Percentiles rank a stretch among this genome's conserved stretches.
Evolutionary conservation across 1,284 basidiomycete species (phyloP).

Genomic region (Coriolopsis trogii): DNA sequence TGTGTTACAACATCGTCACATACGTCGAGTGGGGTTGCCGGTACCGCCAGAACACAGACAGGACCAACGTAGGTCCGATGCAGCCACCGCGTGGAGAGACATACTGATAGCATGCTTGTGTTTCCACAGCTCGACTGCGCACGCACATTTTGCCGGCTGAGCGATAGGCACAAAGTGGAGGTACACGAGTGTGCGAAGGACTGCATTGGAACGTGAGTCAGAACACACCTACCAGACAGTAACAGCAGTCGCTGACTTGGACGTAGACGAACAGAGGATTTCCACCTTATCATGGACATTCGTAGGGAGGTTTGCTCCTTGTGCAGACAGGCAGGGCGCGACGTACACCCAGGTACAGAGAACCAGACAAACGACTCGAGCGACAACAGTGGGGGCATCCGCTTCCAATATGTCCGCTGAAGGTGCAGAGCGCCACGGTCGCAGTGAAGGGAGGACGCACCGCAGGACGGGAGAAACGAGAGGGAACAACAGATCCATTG

Average conservation of each 20-base stretch:
- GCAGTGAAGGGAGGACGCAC: no score
- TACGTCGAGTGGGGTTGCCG: slow-evolving; percentile 23
- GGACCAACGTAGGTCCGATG: no score
- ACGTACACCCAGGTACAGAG: slow-evolving; percentile 2
- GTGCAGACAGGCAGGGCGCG: slow-evolving; percentile 6
- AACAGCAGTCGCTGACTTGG: background rate
- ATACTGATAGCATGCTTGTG: no score
- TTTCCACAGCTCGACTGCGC: slow-evolving; percentile 23
- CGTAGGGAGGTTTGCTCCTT: background rate
- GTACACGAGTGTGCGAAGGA: slow-evolving; percentile 19
- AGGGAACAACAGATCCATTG: no score
- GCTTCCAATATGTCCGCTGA: no score
- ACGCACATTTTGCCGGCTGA: slow-evolving; percentile 20
- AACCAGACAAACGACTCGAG: background rate
- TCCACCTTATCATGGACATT: slow-evolving; percentile 18
- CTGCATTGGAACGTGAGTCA: slow-evolving; percentile 15
- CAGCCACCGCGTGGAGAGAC: no score
- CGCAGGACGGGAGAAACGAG: no score
- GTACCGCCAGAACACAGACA: slow-evolving; percentile 9
- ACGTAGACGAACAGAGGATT: slow-evolving; percentile 14
- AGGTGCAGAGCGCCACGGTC: no score
- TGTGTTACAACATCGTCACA: slow-evolving; percentile 25
- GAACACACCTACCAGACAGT: no score
- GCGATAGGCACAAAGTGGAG: slow-evolving; percentile 13
- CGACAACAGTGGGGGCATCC: no score